These are phyloP conservation scores for Aspergillus thermomutatus DNA, from an alignment of 2,329 filamentous ascomycete genomes.

Conservation along the genomic window DNA sequence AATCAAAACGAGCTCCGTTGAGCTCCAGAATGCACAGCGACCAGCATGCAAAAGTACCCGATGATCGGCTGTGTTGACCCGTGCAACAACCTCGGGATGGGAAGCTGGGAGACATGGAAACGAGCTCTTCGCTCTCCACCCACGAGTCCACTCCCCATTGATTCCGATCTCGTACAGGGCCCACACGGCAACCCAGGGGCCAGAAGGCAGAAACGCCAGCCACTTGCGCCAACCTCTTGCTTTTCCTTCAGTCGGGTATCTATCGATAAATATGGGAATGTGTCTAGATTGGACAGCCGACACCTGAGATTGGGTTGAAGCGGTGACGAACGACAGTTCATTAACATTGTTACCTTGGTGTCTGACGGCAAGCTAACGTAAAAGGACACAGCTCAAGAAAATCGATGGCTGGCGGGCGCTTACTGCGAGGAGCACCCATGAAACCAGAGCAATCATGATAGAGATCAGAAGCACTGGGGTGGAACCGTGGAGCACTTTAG, in stretches of 20 bases:
- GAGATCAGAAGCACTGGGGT: not conserved
- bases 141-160: not conserved
- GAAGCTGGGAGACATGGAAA: not conserved
- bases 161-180: not conserved
- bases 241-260: not conserved
- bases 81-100: not conserved
- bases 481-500: not conserved
- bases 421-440: not conserved
- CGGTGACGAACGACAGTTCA: not conserved
- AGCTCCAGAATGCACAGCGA: not conserved
- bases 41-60: not conserved
- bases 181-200: not conserved
- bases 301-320: not conserved
- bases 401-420: slow-evolving; percentile 1
- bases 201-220: not conserved
- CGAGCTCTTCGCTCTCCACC: not conserved
- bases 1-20: not conserved
- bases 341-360: too few relatives aligned
- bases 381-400: not conserved
- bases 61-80: not conserved
- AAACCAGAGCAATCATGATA: slow-evolving; percentile 6
- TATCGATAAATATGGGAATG: not conserved
- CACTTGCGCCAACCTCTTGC: not conserved
- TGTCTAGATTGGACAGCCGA: not conserved
- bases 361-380: too few relatives aligned